Conservation (phyloP, 1,284 basidiomycete species). For the Pascua sp. region DNA sequence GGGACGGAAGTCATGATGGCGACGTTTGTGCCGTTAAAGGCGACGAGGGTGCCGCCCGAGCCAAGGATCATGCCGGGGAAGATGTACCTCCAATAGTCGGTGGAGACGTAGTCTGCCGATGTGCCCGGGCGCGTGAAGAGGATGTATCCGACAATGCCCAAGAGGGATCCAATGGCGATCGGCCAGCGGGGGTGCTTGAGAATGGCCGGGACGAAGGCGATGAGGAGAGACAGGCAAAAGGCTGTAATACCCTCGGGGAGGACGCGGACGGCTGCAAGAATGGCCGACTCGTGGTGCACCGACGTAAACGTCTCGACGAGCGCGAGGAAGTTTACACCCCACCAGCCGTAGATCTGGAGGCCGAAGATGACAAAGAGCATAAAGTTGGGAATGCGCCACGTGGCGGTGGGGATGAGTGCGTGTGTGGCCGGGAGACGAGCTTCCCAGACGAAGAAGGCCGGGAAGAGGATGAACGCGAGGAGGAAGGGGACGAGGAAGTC, state of each 20-base stretch:
- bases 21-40: conserved; percentile 28
- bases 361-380: conserved; percentile 35
- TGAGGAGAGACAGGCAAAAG: conserved; percentile 7
- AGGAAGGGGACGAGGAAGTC: conserved; percentile 46
- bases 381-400: conserved; percentile 45
- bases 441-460: conserved; percentile 38
- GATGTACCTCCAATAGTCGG: conserved; percentile 39
- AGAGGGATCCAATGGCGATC: conserved; percentile 23
- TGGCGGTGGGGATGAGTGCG: conserved; percentile 37
- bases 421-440: conserved; percentile 25
- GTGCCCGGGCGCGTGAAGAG: conserved; percentile 25
- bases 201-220: conserved; percentile 18
- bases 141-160: conserved; percentile 26
- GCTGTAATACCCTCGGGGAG: conserved; percentile 30
- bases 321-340: conserved; percentile 26
- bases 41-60: conserved; percentile 24
- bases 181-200: conserved; percentile 26
- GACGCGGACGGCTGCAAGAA: conserved; percentile 32
- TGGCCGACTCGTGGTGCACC: conserved; percentile 20
- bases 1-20: conserved; percentile 37
- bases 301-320: conserved; percentile 23
- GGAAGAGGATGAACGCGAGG: conserved; percentile 35
- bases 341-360: conserved; percentile 40
- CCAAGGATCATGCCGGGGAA: conserved; percentile 38
- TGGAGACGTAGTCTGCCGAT: conserved; percentile 11